Percentiles rank a stretch among this genome's conserved stretches.
phyloP scores from a whole-genome alignment of 2,329 filamentous ascomycete species.

The Aureobasidium sp. region DNA sequence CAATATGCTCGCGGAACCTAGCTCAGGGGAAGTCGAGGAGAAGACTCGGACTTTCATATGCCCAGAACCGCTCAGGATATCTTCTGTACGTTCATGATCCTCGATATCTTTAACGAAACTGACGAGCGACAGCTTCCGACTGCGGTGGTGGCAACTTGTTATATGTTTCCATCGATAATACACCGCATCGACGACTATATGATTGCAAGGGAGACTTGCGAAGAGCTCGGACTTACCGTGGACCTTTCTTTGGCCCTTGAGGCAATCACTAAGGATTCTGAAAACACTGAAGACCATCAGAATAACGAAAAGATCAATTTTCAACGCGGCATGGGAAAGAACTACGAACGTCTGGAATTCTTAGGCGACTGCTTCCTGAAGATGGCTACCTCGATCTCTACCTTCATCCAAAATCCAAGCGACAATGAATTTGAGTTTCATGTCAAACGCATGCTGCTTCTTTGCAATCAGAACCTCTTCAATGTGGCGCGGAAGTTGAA shows the following conservation, averaged over 20 bases:
- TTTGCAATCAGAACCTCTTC: conserved; percentile 88
- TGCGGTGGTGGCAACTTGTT: conserved; percentile 62
- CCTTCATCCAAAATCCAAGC: conserved; percentile 69
- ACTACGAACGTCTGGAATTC: conserved; percentile 92
- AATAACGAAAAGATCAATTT: conserved; percentile 62
- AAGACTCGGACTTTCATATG: conserved; percentile 55
- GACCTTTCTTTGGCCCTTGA: conserved; percentile 68
- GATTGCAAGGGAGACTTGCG: conserved; percentile 69
- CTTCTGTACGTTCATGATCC: conserved; percentile 42
- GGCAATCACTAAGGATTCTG: conserved; percentile 86
- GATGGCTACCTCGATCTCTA: conserved; percentile 84
- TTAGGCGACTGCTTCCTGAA: conserved; percentile 92
- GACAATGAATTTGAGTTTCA: conserved; percentile 83
- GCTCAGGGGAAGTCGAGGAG: conserved; percentile 41
- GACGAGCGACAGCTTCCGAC: conserved; percentile 53
- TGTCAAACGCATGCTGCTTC: conserved; percentile 79
- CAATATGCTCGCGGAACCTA: conserved; percentile 69
- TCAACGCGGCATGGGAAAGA: conserved; percentile 80
- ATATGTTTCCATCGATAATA: conserved; percentile 76
- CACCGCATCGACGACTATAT: conserved; percentile 75
- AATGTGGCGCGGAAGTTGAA: conserved; percentile 63
- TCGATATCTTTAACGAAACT: not conserved
- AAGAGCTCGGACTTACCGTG: conserved; percentile 57
- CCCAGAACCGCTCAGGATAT: conserved; percentile 69
- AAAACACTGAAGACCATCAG: conserved; percentile 67